Conservation (phyloP, 2,329 filamentous ascomycete species). For the Cladosporium colombiae region DNA sequence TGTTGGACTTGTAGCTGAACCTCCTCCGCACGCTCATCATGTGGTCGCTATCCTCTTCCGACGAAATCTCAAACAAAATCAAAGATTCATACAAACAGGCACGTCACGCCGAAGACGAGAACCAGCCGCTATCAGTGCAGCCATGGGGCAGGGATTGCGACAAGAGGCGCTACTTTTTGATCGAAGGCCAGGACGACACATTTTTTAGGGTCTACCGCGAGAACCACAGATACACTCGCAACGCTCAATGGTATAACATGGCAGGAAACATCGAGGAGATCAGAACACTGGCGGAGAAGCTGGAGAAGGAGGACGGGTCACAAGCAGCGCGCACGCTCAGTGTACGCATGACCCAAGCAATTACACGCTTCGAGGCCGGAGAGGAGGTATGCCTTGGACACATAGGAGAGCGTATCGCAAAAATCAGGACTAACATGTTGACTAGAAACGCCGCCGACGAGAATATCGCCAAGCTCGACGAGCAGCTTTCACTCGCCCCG, state of each 20-base stretch:
- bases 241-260: conserved; percentile 84
- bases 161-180: conserved; percentile 87
- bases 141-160: conserved; percentile 88
- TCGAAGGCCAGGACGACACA: conserved; percentile 93
- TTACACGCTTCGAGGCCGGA: conserved; percentile 88
- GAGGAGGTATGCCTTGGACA: conserved; percentile 63
- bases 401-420: background rate
- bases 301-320: conserved; percentile 74
- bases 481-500: conserved; percentile 82
- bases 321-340: conserved; percentile 78
- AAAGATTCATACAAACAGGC: conserved; percentile 86
- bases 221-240: conserved; percentile 75
- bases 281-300: conserved; percentile 70
- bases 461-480: conserved; percentile 87
- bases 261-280: conserved; percentile 89
- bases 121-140: conserved; percentile 86
- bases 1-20: conserved; percentile 62
- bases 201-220: conserved; percentile 92
- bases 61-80: conserved; percentile 76
- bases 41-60: conserved; percentile 88
- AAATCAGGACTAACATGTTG: background rate
- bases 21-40: conserved; percentile 80
- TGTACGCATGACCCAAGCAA: conserved; percentile 73
- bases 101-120: conserved; percentile 74
- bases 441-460: conserved; percentile 83